Evolutionary conservation across 306 rosid species (phyloP).

Genomic region (Dalbergia cultrata): DNA sequence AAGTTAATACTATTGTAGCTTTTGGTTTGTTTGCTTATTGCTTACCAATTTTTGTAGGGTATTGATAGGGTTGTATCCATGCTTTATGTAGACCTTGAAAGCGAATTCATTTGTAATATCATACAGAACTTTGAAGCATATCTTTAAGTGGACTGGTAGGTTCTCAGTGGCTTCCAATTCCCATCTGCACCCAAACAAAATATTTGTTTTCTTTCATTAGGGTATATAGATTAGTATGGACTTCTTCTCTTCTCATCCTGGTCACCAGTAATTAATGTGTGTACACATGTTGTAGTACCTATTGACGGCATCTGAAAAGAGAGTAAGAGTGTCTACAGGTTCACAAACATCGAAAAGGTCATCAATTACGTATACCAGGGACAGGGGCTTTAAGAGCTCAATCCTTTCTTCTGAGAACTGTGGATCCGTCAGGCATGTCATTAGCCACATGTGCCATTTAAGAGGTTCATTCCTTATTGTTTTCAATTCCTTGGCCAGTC

Average conservation of each 20-base stretch:
- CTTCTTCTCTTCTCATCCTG: neutral
- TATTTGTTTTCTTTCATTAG: neutral
- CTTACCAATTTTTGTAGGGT: neutral
- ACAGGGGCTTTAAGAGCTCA: slow-evolving; percentile 54
- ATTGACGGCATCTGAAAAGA: slow-evolving; percentile 50
- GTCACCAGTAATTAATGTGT: neutral
- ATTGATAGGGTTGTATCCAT: neutral
- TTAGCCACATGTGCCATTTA: slow-evolving; percentile 60
- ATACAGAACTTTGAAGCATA: slow-evolving; percentile 8
- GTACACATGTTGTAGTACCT: slow-evolving; percentile 30
- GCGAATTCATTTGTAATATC: neutral
- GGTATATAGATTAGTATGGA: neutral
- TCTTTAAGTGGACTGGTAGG: slow-evolving; percentile 15
- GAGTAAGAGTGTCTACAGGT: slow-evolving; percentile 46
- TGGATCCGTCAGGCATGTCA: slow-evolving; percentile 51
- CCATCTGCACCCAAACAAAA: slow-evolving; percentile 6
- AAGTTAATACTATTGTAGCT: neutral
- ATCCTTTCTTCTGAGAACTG: slow-evolving; percentile 51
- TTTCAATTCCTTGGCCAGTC: slow-evolving; percentile 41
- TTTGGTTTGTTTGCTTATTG: neutral
- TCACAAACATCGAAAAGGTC: slow-evolving; percentile 55
- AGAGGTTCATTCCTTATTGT: slow-evolving; percentile 59
- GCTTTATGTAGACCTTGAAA: neutral
- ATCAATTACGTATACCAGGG: slow-evolving; percentile 56
- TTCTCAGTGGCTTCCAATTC: slow-evolving; percentile 23